These are phyloP conservation scores for Effrenium voratum DNA, from an alignment of 73 alveolate genomes.

Conservation along the genomic window DNA sequence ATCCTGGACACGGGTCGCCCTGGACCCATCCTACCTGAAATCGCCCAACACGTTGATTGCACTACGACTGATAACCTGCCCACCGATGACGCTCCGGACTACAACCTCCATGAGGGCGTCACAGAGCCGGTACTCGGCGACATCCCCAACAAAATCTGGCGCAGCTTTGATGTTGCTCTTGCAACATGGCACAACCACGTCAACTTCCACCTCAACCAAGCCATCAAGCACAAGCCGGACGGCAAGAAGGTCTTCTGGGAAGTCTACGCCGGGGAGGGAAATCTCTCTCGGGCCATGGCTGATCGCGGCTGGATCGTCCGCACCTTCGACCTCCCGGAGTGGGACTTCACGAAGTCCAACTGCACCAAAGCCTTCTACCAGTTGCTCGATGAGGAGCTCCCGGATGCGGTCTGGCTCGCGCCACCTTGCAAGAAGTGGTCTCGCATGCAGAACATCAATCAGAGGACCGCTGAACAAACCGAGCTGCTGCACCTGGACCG, in stretches of 20 bases:
- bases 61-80: no score
- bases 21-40: no score
- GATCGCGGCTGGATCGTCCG: not conserved
- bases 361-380: not conserved
- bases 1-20: no score
- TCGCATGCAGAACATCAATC: not conserved
- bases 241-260: constrained; percentile 26
- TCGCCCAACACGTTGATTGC: no score
- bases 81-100: no score
- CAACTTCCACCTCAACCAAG: not conserved
- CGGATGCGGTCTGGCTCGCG: not conserved
- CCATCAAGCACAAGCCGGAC: not conserved
- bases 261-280: not conserved
- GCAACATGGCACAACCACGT: no score
- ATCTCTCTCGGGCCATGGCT: not conserved
- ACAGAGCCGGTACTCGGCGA: no score
- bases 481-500: not conserved
- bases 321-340: not conserved
- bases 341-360: not conserved
- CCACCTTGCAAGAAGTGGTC: not conserved
- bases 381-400: not conserved
- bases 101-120: no score
- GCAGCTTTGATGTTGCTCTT: no score
- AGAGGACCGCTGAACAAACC: not conserved
- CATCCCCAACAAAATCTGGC: no score